Conservation (phyloP, 2,329 filamentous ascomycete genomes). For the Nothophaeocryptopus gaeumannii region DNA sequence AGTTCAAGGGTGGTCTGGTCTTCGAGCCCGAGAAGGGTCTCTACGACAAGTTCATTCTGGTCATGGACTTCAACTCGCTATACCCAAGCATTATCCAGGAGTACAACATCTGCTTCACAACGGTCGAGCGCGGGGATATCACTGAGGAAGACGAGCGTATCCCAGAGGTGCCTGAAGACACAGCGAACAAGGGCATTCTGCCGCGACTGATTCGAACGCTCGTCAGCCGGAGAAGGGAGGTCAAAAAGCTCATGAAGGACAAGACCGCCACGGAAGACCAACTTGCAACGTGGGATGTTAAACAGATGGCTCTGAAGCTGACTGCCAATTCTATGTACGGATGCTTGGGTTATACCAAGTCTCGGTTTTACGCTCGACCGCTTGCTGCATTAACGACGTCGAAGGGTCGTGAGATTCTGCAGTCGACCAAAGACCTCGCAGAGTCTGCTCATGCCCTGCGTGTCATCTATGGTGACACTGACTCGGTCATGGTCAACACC, state of each 20-base stretch:
- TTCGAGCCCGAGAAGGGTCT: constrained; percentile 97
- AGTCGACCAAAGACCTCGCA: constrained; percentile 91
- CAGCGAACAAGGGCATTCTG: constrained; percentile 78
- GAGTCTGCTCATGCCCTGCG: constrained; percentile 79
- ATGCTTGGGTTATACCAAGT: constrained; percentile 94
- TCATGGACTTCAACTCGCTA: constrained; percentile 99
- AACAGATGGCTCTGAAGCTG: constrained; percentile 92
- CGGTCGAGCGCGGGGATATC: constrained; percentile 73
- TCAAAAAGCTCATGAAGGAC: constrained; percentile 96
- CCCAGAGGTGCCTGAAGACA: constrained; percentile 72
- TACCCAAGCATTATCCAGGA: constrained; percentile 99
- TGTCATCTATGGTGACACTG: constrained; percentile 98
- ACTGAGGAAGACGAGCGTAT: constrained; percentile 83
- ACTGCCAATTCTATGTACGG: constrained; percentile 99
- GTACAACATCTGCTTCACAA: constrained; percentile 99
- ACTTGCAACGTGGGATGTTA: constrained; percentile 94
- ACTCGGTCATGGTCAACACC: constrained; percentile 99
- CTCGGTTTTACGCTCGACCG: constrained; percentile 93
- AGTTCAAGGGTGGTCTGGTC: constrained; percentile 96
- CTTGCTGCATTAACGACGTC: constrained; percentile 93
- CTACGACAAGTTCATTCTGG: constrained; percentile 96
- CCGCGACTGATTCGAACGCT: constrained; percentile 89
- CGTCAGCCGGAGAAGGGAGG: constrained; percentile 81
- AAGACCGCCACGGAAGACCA: constrained; percentile 82
- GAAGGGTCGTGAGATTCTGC: constrained; percentile 95